Conservation (phyloP, 441 rosid genomes). For the Erysimum pusillum region DNA sequence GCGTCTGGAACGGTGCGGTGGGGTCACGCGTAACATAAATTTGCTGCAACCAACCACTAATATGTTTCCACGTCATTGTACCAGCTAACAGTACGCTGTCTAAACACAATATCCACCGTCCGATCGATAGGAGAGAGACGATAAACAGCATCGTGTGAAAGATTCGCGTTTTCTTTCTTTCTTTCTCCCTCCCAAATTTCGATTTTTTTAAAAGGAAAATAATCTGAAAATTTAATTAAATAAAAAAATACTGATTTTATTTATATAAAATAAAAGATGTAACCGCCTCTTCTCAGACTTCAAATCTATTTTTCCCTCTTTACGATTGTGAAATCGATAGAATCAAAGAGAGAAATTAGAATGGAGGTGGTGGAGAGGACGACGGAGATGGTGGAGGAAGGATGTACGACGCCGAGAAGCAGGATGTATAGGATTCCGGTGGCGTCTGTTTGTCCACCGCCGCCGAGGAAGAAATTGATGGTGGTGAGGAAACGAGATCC, state of each 20-base stretch:
- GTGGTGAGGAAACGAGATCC: constrained; percentile 51
- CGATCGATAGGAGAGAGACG: constrained; percentile 34
- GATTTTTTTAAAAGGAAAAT: constrained; percentile 22
- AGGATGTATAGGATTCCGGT: constrained; percentile 54
- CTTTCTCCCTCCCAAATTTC: constrained; percentile 38
- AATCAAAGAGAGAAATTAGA: constrained; percentile 6
- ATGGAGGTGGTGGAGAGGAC: constrained; percentile 45
- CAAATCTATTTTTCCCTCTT: constrained; percentile 15
- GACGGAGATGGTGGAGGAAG: constrained; percentile 49
- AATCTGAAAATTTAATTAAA: background rate
- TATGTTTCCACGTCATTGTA: constrained; percentile 35
- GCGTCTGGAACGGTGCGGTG: constrained; percentile 46
- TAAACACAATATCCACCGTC: constrained; percentile 38
- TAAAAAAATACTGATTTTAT: background rate
- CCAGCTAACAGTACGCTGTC: constrained; percentile 47
- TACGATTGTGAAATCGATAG: constrained; percentile 18
- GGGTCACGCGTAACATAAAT: constrained; percentile 47
- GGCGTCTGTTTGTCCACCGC: constrained; percentile 61
- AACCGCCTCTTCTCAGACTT: constrained; percentile 50
- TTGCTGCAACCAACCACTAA: constrained; percentile 31
- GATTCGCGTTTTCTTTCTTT: constrained; percentile 31
- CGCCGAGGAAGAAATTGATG: constrained; percentile 61
- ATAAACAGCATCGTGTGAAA: constrained; percentile 18
- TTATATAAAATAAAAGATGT: constrained; percentile 13
- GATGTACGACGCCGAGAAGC: constrained; percentile 65